These are phyloP conservation scores for Dothistroma pini DNA, from an alignment of 2,329 filamentous ascomycete genomes.

Conservation along the genomic window DNA sequence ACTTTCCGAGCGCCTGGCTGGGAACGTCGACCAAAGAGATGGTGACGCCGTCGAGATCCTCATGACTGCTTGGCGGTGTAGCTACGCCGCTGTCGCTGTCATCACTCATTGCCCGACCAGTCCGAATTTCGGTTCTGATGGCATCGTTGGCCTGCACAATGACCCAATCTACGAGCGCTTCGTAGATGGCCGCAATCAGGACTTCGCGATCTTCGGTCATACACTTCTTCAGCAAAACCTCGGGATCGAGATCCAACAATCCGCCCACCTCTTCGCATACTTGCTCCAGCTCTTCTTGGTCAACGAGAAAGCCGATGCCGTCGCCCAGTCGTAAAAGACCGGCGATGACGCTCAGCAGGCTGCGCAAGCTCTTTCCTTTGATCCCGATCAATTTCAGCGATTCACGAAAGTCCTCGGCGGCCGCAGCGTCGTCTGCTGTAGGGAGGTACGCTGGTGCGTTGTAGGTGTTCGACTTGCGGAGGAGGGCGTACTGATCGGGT, in stretches of 20 bases:
- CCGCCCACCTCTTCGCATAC: constrained; percentile 87
- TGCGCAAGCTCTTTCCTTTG: constrained; percentile 76
- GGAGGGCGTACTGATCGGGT: constrained; percentile 70
- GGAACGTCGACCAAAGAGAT: constrained; percentile 87
- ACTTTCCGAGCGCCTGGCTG: constrained; percentile 74
- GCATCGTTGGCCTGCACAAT: constrained; percentile 82
- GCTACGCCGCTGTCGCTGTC: constrained; percentile 58
- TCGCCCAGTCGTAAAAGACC: constrained; percentile 90
- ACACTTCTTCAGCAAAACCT: constrained; percentile 72
- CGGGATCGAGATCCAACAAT: constrained; percentile 80
- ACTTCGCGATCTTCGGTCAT: constrained; percentile 79
- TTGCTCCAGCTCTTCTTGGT: constrained; percentile 78
- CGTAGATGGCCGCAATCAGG: constrained; percentile 82
- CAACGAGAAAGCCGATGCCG: constrained; percentile 77
- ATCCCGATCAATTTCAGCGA: constrained; percentile 90
- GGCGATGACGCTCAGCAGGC: constrained; percentile 79
- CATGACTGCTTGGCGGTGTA: constrained; percentile 61
- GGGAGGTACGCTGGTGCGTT: constrained; percentile 82
- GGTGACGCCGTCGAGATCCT: constrained; percentile 77
- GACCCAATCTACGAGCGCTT: constrained; percentile 92
- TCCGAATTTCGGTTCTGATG: constrained; percentile 71
- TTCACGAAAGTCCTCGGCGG: constrained; percentile 86
- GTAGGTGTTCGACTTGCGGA: constrained; percentile 82
- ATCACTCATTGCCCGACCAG: constrained; percentile 61
- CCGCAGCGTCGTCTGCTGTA: constrained; percentile 85